Base-by-base conservation (phyloP, 371 early-diverging fungal species). In the Rhizopus microsporus region DNA sequence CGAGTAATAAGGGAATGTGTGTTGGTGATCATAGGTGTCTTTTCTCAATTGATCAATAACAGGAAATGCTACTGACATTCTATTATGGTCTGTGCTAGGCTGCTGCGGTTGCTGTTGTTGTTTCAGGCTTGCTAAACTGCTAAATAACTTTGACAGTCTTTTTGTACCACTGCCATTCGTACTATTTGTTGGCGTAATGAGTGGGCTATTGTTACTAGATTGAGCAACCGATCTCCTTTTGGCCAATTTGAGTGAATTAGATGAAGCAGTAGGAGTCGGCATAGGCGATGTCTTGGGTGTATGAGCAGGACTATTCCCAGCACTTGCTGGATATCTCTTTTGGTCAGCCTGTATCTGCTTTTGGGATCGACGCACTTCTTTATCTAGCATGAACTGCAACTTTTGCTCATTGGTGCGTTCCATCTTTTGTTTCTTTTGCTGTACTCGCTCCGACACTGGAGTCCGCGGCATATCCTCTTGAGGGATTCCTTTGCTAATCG, bases 301-400 rank as follows among this genome's bases (percentile, higher is more conserved):
- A 3, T 55, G 62, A 13, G 47, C 10, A 35, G 67, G 67, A 7
- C 67, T 66, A 4, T 57, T 66, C 1, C 57, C 62, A 39, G 58
- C 55, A 39, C 67, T 66, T 29, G 62, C 12, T 3, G 64, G 35
- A 17, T 45, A 30, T 29, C 47, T 66, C 50, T 60, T 60, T 10
- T 56, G 45, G 29, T 56, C 57, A 13, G 42, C 8, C 38, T 62
- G 67, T 7, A 75, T 59, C 34, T 71, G 72, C 29, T 67, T 75
- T 56, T 71, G 72, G 13, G 72, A 69, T 52, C 72, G 67, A 33
- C 68, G 65, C n/a, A 61, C 59, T 43, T 71, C 75, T 32, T 67
- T 68, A 33, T 76, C 74, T 1, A 76, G 35, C 73, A 71, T 70
- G 4, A 48, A 40, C 31, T 71, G 67, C 7, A 76, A 40, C 31